Percentiles rank a stretch among this genome's conserved stretches.
These are phyloP conservation scores for Phytophthora sansomeana DNA, from an alignment of 352 stramenopile genomes.

Conservation along the genomic window DNA sequence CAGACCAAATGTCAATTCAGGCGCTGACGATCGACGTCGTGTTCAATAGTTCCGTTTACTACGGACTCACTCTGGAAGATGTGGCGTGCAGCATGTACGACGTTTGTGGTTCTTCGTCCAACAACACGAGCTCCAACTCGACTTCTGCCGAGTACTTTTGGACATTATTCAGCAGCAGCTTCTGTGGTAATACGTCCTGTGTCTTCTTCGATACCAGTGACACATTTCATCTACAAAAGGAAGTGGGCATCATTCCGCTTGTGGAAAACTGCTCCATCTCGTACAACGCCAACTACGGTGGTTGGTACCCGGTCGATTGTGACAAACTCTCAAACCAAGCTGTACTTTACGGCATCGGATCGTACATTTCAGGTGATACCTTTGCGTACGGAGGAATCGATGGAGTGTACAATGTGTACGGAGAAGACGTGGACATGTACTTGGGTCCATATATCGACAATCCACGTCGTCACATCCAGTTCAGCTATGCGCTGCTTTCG, in stretches of 20 bases:
- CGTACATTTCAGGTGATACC: constrained; percentile 52
- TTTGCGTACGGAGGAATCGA: constrained; percentile 31
- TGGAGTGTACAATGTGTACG: constrained; percentile 21
- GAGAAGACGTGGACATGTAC: constrained; percentile 18
- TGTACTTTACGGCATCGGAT: constrained; percentile 52
- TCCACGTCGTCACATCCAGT: constrained; percentile 46
- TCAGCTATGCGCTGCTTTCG: constrained; percentile 51
- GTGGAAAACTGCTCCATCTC: constrained; percentile 39
- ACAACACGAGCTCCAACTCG: constrained; percentile 1
- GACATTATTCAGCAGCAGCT: constrained; percentile 33
- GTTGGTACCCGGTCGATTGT: constrained; percentile 48
- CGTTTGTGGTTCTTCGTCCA: constrained; percentile 15
- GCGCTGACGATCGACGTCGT: constrained; percentile 40
- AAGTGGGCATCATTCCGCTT: constrained; percentile 43
- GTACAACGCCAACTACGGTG: constrained; percentile 53
- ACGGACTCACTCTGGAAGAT: constrained; percentile 27
- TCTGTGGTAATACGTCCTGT: constrained; percentile 45
- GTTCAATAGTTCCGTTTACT: constrained; percentile 26
- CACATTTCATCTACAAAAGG: constrained; percentile 44
- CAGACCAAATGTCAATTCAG: constrained; percentile 37
- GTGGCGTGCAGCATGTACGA: constrained; percentile 17
- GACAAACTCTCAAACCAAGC: constrained; percentile 30
- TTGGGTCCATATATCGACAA: constrained; percentile 43
- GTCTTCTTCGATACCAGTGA: constrained; percentile 44
- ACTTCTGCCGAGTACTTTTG: constrained; percentile 34